These are phyloP conservation scores for Erodium trifolium DNA, from an alignment of 441 rosid species.

Conservation along the genomic window DNA sequence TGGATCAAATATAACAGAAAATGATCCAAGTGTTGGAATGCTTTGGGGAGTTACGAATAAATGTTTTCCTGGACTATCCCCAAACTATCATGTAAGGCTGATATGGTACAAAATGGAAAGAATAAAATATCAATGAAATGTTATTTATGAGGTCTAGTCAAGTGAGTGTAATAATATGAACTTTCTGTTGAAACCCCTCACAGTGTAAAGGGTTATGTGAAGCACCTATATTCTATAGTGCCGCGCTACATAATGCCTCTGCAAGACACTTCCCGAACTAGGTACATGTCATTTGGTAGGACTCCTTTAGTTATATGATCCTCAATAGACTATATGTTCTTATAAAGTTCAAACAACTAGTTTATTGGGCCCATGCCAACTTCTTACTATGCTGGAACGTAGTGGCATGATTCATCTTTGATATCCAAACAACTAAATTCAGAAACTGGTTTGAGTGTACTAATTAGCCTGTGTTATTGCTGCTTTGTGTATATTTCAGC, in stretches of 20 bases:
- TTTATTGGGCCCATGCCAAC: background rate
- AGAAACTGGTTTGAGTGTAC: constrained; percentile 3
- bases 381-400: background rate
- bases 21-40: background rate
- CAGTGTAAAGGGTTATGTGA: background rate
- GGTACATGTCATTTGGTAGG: background rate
- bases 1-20: background rate
- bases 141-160: too few relatives aligned
- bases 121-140: too few relatives aligned
- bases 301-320: background rate
- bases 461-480: constrained; percentile 4
- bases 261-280: background rate
- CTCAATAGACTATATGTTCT: background rate
- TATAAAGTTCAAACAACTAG: background rate
- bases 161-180: background rate
- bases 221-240: background rate
- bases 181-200: background rate
- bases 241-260: background rate
- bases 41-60: background rate
- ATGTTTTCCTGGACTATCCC: background rate
- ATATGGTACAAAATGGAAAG: too few relatives aligned
- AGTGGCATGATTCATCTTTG: background rate
- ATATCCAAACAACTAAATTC: background rate
- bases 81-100: too few relatives aligned
- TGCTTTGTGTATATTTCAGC: constrained; percentile 27